These are phyloP conservation scores for Margaritispora aquatica DNA, from an alignment of 495 filamentous ascomycete species.

Conservation along the genomic window DNA sequence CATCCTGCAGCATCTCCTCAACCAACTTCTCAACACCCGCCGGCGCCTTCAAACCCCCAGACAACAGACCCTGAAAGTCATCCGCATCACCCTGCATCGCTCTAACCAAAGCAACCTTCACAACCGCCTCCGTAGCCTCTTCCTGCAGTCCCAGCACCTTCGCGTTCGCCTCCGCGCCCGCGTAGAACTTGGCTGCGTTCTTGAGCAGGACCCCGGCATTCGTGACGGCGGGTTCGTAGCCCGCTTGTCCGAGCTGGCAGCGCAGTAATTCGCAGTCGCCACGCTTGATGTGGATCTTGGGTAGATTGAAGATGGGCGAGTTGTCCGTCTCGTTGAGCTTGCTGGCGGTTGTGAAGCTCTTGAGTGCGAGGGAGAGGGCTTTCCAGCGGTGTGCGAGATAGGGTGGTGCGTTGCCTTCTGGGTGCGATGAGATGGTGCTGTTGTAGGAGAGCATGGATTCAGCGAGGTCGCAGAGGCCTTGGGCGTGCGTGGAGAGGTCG, in stretches of 20 bases:
- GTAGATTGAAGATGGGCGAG: slow-evolving; percentile 30
- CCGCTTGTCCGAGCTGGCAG: slow-evolving; percentile 36
- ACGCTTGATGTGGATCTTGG: slow-evolving; percentile 53
- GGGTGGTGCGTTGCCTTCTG: slow-evolving; percentile 22
- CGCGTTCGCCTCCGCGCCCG: slow-evolving; percentile 45
- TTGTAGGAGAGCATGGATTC: slow-evolving; percentile 45
- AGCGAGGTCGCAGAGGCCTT: slow-evolving; percentile 37
- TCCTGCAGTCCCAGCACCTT: slow-evolving; percentile 29
- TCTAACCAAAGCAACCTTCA: slow-evolving; percentile 17
- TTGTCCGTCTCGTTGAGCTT: slow-evolving; percentile 40
- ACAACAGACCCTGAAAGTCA: neutral
- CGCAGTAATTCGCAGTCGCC: slow-evolving; percentile 59
- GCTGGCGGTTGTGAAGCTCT: slow-evolving; percentile 44
- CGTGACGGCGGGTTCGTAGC: slow-evolving; percentile 34
- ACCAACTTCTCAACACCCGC: neutral
- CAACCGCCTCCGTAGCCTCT: slow-evolving; percentile 34
- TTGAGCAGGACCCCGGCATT: slow-evolving; percentile 43
- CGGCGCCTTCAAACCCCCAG: neutral
- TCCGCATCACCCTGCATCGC: neutral
- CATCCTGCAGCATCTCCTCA: slow-evolving; percentile 12
- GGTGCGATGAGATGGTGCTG: neutral
- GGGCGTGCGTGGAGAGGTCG: slow-evolving; percentile 43
- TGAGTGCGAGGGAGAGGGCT: slow-evolving; percentile 40
- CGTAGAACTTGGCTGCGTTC: slow-evolving; percentile 61
- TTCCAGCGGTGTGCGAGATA: slow-evolving; percentile 37